Evolutionary conservation across 1,284 basidiomycete species (phyloP).

Genomic region (Pholiota adiposa): DNA sequence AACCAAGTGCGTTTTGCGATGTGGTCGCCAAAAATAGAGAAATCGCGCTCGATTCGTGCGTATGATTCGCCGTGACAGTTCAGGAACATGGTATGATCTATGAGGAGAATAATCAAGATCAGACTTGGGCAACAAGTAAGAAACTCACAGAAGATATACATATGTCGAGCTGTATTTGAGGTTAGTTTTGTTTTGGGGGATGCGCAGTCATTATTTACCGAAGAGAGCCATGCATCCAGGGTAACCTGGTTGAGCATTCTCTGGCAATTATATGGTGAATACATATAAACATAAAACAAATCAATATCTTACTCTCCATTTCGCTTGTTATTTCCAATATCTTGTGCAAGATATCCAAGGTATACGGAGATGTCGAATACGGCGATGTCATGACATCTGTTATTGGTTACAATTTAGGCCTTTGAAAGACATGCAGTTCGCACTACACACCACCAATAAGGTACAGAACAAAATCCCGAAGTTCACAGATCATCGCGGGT

Average conservation of each 20-base stretch:
- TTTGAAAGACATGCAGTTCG: neutral
- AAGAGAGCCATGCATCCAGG: conserved; percentile 40
- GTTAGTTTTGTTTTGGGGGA: neutral
- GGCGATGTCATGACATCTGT: conserved; percentile 45
- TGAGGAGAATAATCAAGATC: neutral
- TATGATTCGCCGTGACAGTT: conserved; percentile 57
- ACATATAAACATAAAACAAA: neutral
- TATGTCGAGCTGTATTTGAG: conserved; percentile 2
- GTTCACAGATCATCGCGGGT: conserved; percentile 43
- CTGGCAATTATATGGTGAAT: conserved; percentile 18
- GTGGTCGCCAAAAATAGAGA: conserved; percentile 39
- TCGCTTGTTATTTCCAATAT: conserved; percentile 38
- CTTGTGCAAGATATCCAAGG: conserved; percentile 37
- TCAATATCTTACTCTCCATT: conserved; percentile 37
- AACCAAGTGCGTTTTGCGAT: conserved; percentile 27
- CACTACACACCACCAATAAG: conserved; percentile 46
- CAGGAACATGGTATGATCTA: conserved; percentile 49
- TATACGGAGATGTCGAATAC: conserved; percentile 47
- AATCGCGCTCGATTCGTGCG: conserved; percentile 50
- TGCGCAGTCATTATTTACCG: conserved; percentile 30
- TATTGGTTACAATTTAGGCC: neutral
- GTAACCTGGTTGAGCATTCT: conserved; percentile 23
- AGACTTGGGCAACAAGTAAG: neutral
- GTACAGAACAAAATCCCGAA: conserved; percentile 51
- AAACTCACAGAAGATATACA: conserved; percentile 11